Evolutionary conservation across 129 eudicot genomes (phyloP).

Genomic region (Escallonia herrerae): DNA sequence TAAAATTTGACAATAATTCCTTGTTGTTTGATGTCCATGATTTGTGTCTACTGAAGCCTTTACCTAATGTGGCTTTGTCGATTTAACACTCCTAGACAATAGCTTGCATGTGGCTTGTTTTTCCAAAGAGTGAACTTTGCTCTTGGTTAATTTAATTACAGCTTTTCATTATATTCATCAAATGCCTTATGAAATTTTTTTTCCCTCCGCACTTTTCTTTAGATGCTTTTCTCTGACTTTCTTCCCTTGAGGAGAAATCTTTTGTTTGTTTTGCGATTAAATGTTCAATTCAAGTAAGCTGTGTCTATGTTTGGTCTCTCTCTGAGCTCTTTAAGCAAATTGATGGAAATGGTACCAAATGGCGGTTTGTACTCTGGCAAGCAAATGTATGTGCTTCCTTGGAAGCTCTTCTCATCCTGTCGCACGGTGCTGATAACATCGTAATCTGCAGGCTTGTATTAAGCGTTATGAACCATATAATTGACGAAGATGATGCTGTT

Average conservation of each 20-base stretch:
- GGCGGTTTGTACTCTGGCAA: neutral
- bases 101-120: too few species aligned
- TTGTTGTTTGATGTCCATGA: too few species aligned
- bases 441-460: constrained; percentile 41
- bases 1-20: too few species aligned
- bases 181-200: too few species aligned
- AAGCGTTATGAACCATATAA: constrained; percentile 32
- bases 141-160: too few species aligned
- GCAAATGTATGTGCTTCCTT: constrained; percentile 2
- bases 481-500: constrained; percentile 35
- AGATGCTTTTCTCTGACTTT: neutral
- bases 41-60: too few species aligned
- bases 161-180: too few species aligned
- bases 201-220: too few species aligned
- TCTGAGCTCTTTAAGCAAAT: neutral
- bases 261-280: neutral
- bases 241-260: neutral
- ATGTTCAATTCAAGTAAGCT: neutral
- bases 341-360: neutral
- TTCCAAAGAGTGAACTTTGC: too few species aligned
- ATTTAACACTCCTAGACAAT: too few species aligned
- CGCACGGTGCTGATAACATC: neutral
- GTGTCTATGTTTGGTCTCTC: neutral
- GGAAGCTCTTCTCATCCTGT: neutral
- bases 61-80: too few species aligned